A percentile compares a stretch with the other conserved stretches of the same genome.
Evolutionary conservation across 2,329 filamentous ascomycete species (phyloP).

Genomic region (Clarireedia hainanense): DNA sequence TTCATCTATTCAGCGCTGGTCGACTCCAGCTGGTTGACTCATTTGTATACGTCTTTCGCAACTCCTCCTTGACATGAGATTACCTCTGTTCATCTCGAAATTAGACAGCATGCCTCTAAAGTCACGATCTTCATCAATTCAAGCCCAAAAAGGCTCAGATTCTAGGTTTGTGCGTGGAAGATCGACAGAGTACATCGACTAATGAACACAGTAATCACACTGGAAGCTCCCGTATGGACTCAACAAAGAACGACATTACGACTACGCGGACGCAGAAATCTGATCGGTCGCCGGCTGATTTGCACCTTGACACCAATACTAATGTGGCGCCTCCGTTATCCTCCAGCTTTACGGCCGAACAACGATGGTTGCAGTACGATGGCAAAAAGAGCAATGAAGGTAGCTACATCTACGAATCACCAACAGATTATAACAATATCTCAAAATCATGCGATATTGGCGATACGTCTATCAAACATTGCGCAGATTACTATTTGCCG

Average conservation of each 20-base stretch:
- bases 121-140: background rate
- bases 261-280: background rate
- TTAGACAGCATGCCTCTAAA: background rate
- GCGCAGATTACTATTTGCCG: background rate
- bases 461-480: too few species aligned
- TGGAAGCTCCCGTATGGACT: background rate
- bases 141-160: background rate
- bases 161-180: background rate
- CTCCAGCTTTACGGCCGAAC: background rate
- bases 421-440: too few species aligned
- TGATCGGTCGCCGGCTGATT: background rate
- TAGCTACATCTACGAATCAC: background rate
- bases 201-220: background rate
- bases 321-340: too few species aligned
- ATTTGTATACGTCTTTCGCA: background rate
- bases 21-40: background rate
- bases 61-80: background rate
- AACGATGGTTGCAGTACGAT: background rate
- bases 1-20: background rate
- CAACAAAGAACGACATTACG: background rate
- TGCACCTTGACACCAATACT: too few species aligned
- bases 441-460: too few species aligned
- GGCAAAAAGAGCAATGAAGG: background rate
- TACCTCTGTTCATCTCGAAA: background rate
- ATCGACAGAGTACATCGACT: background rate